Base-by-base conservation (phyloP, 768 basidiomycete genomes). In the Termitomyces sp. region DNA sequence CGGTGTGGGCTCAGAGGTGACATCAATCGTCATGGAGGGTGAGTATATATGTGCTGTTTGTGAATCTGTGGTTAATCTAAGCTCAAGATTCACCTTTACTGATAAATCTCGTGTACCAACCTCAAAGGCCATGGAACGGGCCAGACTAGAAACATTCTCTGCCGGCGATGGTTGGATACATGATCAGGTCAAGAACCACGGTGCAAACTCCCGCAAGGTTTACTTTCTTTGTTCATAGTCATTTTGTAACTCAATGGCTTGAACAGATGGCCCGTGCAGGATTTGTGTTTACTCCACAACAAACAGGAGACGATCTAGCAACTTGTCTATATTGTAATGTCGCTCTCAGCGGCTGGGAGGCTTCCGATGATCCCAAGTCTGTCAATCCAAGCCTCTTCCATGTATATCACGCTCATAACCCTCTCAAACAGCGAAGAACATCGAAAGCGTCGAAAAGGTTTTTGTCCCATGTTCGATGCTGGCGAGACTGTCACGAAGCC, bases 261-360 rank as follows among this genome's bases (percentile, higher is more conserved):
- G 47, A 20, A 16, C 61, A 94, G 94, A 87, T 98, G 82, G 90
- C 94, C 0, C 83, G 82, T 63, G 93, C 94, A 3, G 95, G 95
- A 8, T 97, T 96, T 66, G 80, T 92, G 0, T 92, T 80, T 68
- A 86, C 85, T 0, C 90, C 93, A 2, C 81, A 85, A 56, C 71
- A 76, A 13, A 64, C 75, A 1, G 86, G 80, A 4, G 88, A 92
- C 63, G 95, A 98, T 69, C 83, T 86, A 1, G 92, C 85, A 0
- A 86, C 86, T 0, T 98, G 95, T 70, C 75, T 94, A 5, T 94
- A 94, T 66, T 98, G 95, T 68, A 77, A 86, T 45, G 76, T 87
- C 35, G 79, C 85, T 2, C 81, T 96, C 3, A 85, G 86, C 55
- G 92, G 90, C 1, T 98, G 95, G 95, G 91, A 94, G 44, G 74